Evolutionary conservation across 257 asterid genomes (phyloP).

Genomic region (Rubia yunnanensis): DNA sequence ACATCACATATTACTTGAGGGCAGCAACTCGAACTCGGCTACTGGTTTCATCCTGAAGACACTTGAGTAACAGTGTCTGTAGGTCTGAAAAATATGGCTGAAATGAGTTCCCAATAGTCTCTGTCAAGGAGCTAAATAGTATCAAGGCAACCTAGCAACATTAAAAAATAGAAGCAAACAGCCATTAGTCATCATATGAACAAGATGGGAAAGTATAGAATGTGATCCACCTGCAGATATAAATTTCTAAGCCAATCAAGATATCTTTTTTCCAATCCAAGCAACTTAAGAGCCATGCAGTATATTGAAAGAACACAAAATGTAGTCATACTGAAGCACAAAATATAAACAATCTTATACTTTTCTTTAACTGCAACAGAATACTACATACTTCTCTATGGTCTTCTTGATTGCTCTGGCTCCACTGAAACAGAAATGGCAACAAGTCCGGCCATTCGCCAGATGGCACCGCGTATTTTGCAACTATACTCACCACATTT

Average conservation of each 20-base stretch:
- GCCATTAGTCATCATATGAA: conserved; percentile 8
- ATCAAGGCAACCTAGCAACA: conserved; percentile 83
- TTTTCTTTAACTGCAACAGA: neutral
- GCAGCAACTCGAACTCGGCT: conserved; percentile 95
- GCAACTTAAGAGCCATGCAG: neutral
- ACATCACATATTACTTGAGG: conserved; percentile 64
- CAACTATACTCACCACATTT: conserved; percentile 90
- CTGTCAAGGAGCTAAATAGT: conserved; percentile 99
- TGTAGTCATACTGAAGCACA: neutral
- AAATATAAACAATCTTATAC: neutral
- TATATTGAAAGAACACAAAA: neutral
- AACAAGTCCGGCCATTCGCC: conserved; percentile 98
- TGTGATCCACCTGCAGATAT: conserved; percentile 1
- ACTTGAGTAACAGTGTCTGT: conserved; percentile 79
- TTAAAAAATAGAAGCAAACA: conserved; percentile 18
- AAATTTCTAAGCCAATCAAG: neutral
- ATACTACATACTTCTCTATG: conserved; percentile 72
- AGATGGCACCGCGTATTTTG: conserved; percentile 92
- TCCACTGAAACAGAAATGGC: conserved; percentile 91
- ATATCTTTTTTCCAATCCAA: neutral
- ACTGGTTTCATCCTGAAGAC: conserved; percentile 96
- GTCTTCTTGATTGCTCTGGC: conserved; percentile 93
- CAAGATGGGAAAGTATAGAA: neutral
- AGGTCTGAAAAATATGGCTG: conserved; percentile 75
- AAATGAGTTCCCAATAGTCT: conserved; percentile 89